phyloP scores from a whole-genome alignment of 2,329 filamentous ascomycete genomes.

The Aspergillus latus region DNA sequence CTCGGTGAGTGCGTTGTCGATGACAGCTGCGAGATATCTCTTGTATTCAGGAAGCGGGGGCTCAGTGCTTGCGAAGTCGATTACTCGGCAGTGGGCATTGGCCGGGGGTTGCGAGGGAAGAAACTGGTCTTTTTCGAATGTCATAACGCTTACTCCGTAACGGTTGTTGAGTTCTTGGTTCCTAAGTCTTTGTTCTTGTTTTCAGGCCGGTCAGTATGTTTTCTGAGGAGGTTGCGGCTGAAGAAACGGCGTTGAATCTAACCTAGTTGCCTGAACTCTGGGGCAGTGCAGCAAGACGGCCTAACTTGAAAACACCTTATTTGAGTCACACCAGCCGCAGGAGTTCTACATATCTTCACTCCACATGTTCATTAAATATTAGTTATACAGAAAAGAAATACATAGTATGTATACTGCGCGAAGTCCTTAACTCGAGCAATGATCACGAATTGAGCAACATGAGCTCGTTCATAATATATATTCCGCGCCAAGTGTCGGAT shows the following conservation, averaged over 20 bases:
- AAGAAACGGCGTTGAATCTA: neutral
- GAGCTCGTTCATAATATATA: too few relatives aligned
- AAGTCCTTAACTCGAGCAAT: too few relatives aligned
- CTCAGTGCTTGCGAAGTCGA: slow-evolving; percentile 55
- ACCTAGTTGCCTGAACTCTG: neutral
- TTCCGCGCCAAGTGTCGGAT: too few relatives aligned
- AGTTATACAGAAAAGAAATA: too few relatives aligned
- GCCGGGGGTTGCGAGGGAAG: slow-evolving; percentile 40
- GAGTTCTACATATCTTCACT: neutral
- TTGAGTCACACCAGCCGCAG: neutral
- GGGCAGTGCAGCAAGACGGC: neutral
- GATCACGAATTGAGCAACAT: too few relatives aligned
- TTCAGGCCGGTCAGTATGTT: too few relatives aligned
- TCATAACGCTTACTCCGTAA: neutral
- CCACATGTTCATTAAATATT: too few relatives aligned
- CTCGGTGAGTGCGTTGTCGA: slow-evolving; percentile 64
- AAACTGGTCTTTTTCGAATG: slow-evolving; percentile 14
- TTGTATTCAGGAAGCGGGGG: slow-evolving; percentile 54
- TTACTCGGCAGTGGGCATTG: slow-evolving; percentile 48
- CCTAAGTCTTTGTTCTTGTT: too few relatives aligned
- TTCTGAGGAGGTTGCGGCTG: neutral
- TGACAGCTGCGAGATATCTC: slow-evolving; percentile 58
- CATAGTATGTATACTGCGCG: too few relatives aligned
- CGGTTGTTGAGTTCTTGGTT: neutral
- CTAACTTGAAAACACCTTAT: neutral